These are phyloP conservation scores for Zopfochytrium polystomum DNA, from an alignment of 371 early-diverging fungal genomes.

Conservation along the genomic window DNA sequence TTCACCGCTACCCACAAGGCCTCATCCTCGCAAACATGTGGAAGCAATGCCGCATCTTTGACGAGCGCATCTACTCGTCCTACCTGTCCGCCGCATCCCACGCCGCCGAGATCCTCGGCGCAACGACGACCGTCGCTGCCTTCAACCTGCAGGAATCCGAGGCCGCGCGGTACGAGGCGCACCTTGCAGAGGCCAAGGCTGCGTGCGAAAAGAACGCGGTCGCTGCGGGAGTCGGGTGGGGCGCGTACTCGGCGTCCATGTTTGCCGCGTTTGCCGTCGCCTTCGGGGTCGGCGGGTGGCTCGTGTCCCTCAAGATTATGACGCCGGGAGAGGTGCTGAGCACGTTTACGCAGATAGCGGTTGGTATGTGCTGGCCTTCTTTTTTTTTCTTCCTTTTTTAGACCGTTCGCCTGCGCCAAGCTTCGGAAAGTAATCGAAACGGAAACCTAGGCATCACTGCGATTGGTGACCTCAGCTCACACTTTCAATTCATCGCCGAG, in stretches of 20 bases:
- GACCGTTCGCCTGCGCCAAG: no score
- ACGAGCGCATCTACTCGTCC: neutral
- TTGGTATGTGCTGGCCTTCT: constrained; percentile 7
- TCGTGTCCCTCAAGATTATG: constrained; percentile 7
- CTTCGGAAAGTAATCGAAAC: neutral
- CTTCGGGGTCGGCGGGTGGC: constrained; percentile 22
- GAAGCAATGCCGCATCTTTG: constrained; percentile 2
- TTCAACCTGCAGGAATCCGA: constrained; percentile 20
- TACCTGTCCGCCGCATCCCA: constrained; percentile 9
- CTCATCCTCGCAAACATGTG: constrained; percentile 18
- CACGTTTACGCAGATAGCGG: constrained; percentile 24
- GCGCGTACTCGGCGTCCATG: constrained; percentile 57
- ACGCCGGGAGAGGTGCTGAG: constrained; percentile 22
- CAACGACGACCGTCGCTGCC: constrained; percentile 20
- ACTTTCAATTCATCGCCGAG: constrained; percentile 8
- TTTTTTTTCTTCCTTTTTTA: neutral
- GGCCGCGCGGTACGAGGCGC: neutral
- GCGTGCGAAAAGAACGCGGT: constrained; percentile 7
- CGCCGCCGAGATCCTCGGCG: constrained; percentile 18
- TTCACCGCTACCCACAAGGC: neutral
- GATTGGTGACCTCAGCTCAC: constrained; percentile 23
- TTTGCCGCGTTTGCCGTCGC: constrained; percentile 52
- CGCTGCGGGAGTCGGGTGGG: constrained; percentile 33
- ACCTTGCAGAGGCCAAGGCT: neutral
- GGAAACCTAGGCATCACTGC: constrained; percentile 18